Evolutionary conservation across 202 grass and related monocot species (phyloP), one percentile per base, ranked within the genome.

Genomic region (Brachypodium distachyon): DNA sequence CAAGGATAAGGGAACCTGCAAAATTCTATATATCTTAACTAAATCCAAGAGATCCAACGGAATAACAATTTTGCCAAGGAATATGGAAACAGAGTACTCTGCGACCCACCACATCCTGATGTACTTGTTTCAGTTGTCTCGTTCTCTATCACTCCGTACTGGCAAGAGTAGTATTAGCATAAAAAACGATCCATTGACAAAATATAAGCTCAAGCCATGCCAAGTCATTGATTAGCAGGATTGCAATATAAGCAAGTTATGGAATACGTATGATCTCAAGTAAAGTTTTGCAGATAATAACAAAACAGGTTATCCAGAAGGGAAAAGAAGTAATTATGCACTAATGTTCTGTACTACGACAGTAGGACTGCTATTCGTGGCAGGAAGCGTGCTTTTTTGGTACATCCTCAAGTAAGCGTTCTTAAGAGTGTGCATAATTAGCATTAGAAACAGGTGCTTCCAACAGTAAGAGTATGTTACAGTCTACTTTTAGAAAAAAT

Each of bases 91-190:
- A 38, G 16, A 32, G 40, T 66, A n/a, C n/a, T 72, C 52, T 81
- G 29, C 70, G 31, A 83, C 91, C 81, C 69, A 98, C 95, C 95
- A 70, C 91, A 98, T 25, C 95, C 95, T 73, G 95, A 98, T 88
- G 95, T 98, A 83, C 91, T 98, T 62, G 95, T 94, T 92, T 98
- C 95, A 88, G 89, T 87, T 78, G 87, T 98, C 73, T 98, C 91
- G 67, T 92, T 92, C 74, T 94, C 91, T 76, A 92, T 87, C 60
- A 98, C 91, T 80, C 95, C 95, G 8, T 98, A 69, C 95, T 98
- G 80, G 63, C 67, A 90, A 88, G 87, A 34, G 55, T 50, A 72
- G 37, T 59, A 59, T 43, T 47, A 81, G 49, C 37, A 76, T 80
- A 18, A 76, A 36, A n/a, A 55, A 23, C 25, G 26, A 38, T 49